These are phyloP conservation scores for Gracilaria gracilis DNA, from an alignment of 23 red algal genomes.

Conservation along the genomic window DNA sequence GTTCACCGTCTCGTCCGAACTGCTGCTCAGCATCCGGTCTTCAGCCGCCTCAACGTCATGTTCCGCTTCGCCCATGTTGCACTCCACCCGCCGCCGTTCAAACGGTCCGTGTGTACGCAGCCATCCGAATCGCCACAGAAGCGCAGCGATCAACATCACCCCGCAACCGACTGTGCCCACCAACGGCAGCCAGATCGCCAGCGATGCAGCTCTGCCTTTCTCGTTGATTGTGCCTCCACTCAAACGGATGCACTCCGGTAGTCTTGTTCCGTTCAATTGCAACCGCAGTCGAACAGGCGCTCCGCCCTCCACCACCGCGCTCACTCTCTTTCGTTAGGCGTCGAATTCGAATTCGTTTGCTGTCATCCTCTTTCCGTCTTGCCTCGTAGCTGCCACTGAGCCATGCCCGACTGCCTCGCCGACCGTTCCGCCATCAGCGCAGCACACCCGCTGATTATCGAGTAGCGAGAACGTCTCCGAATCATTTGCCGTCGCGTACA, in stretches of 20 bases:
- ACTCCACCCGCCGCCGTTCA: too few relatives aligned
- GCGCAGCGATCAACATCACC: not conserved
- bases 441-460: not conserved
- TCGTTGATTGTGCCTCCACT: not conserved
- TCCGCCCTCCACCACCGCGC: not conserved
- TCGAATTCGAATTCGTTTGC: constrained; percentile 2
- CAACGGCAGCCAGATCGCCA: not conserved
- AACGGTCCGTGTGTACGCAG: too few relatives aligned
- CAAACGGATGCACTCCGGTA: constrained; percentile 4
- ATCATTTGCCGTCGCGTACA: not conserved
- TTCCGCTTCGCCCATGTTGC: too few relatives aligned
- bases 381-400: too few relatives aligned
- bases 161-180: not conserved
- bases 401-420: not conserved
- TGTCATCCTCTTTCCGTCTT: not conserved
- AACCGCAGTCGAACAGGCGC: not conserved
- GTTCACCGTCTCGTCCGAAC: not conserved
- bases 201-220: too few relatives aligned
- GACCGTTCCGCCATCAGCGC: not conserved
- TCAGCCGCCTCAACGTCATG: too few relatives aligned
- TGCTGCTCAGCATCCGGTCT: too few relatives aligned
- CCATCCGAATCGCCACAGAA: too few relatives aligned
- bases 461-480: not conserved
- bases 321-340: not conserved
- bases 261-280: not conserved